A percentile compares a stretch with the other conserved stretches of the same genome.
These are phyloP conservation scores for Leccinellum luteum DNA, from an alignment of 768 basidiomycete species.

Conservation along the genomic window DNA sequence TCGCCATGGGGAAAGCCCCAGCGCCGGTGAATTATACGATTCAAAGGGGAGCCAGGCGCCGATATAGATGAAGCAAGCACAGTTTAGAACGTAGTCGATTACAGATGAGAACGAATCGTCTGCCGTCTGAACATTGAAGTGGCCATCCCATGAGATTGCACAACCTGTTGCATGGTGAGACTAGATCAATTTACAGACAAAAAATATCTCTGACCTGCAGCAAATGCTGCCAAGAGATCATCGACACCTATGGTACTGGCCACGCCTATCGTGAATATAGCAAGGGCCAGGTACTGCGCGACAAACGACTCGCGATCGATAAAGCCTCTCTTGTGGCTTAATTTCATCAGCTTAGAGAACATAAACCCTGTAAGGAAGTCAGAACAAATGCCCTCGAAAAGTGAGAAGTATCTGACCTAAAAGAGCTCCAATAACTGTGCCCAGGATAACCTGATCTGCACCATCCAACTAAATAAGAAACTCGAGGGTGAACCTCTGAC, in stretches of 20 bases:
- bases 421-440: conserved; percentile 63
- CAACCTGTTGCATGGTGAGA: conserved; percentile 49
- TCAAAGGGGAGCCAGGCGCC: conserved; percentile 85
- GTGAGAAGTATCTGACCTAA: conserved; percentile 33
- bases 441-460: conserved; percentile 78
- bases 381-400: background rate
- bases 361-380: conserved; percentile 45
- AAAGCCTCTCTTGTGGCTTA: conserved; percentile 57
- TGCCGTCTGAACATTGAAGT: conserved; percentile 78
- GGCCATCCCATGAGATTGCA: conserved; percentile 90
- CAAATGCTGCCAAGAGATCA: conserved; percentile 87
- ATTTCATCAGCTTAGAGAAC: conserved; percentile 73
- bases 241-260: conserved; percentile 80
- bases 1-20: conserved; percentile 69
- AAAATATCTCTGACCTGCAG: conserved; percentile 54
- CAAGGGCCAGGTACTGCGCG: conserved; percentile 75
- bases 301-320: conserved; percentile 86
- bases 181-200: background rate
- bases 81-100: conserved; percentile 83
- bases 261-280: conserved; percentile 75
- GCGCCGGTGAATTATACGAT: conserved; percentile 49
- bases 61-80: conserved; percentile 76
- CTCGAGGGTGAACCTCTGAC: background rate
- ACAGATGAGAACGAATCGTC: conserved; percentile 87
- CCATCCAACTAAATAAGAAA: conserved; percentile 1